Evolutionary conservation across 1,139 yeast genomes (phyloP).

Genomic region (Kodamaea sp.): DNA sequence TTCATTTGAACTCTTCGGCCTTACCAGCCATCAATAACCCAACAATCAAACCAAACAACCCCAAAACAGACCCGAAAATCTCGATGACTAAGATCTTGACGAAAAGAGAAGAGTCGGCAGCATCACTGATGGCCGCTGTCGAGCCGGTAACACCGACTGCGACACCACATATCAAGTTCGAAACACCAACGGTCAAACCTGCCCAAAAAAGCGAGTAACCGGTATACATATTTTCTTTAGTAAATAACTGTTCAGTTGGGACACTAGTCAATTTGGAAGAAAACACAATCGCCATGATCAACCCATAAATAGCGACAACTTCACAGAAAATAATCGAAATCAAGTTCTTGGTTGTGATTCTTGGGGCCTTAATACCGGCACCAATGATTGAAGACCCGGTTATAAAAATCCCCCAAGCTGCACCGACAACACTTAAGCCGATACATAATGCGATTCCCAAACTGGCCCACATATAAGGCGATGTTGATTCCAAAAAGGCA

Average conservation of each 20-base stretch:
- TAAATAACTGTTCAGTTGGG: constrained; percentile 55
- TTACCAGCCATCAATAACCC: constrained; percentile 96
- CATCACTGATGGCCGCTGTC: constrained; percentile 96
- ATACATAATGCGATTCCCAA: constrained; percentile 91
- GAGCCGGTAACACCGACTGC: constrained; percentile 98
- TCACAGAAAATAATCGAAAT: constrained; percentile 98
- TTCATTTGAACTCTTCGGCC: constrained; percentile 68
- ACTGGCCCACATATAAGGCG: constrained; percentile 97
- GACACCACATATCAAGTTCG: constrained; percentile 93
- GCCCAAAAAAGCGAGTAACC: constrained; percentile 98
- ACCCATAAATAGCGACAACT: constrained; percentile 97
- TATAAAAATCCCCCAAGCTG: constrained; percentile 98
- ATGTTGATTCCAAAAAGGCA: constrained; percentile 73
- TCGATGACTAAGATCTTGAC: constrained; percentile 96
- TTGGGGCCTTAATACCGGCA: constrained; percentile 96
- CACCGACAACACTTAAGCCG: constrained; percentile 93
- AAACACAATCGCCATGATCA: constrained; percentile 96
- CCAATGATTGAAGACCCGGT: constrained; percentile 95
- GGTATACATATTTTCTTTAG: constrained; percentile 87
- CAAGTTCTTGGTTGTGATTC: constrained; percentile 95
- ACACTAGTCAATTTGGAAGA: constrained; percentile 82
- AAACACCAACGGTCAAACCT: constrained; percentile 90
- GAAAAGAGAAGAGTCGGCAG: constrained; percentile 92
- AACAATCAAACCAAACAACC: constrained; percentile 90
- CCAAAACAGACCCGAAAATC: constrained; percentile 94